Percentiles rank a stretch among this genome's conserved stretches.
phyloP scores from a whole-genome alignment of 192 early-diverging fungal genomes.

The Pilaira anomala region DNA sequence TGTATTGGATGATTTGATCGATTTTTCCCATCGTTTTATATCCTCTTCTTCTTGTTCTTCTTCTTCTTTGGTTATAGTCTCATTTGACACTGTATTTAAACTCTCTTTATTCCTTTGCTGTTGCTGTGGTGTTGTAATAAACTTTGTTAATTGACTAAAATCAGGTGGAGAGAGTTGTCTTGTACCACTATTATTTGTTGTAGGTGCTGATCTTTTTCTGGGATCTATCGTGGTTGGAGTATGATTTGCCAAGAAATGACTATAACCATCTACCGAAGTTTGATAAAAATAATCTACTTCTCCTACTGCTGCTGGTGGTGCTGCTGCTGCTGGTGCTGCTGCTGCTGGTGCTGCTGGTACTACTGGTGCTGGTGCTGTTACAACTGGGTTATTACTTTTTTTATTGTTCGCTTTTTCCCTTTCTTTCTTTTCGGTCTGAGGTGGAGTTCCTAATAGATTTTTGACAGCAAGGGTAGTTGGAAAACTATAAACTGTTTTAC shows the following conservation, averaged over 20 bases:
- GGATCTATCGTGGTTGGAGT: slow-evolving; percentile 15
- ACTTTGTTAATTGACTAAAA: not conserved
- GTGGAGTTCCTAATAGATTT: slow-evolving; percentile 10
- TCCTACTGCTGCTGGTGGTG: not conserved
- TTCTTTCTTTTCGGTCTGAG: not conserved
- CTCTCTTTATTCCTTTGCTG: not conserved
- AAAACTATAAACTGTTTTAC: slow-evolving; percentile 72
- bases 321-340: not conserved
- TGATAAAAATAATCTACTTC: slow-evolving; percentile 17
- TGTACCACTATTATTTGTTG: too few species aligned
- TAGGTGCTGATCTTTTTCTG: slow-evolving; percentile 42
- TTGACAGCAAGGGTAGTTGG: slow-evolving; percentile 32
- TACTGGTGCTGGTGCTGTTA: too few species aligned
- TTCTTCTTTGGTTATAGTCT: not conserved
- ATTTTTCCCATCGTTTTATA: slow-evolving; percentile 4
- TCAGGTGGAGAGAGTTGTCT: slow-evolving; percentile 33
- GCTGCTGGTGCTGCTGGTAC: not conserved
- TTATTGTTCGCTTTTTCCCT: too few species aligned
- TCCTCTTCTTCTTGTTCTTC: slow-evolving; percentile 11
- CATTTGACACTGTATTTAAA: not conserved
- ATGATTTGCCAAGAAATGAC: slow-evolving; percentile 1
- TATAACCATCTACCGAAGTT: slow-evolving; percentile 22
- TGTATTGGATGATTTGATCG: slow-evolving; percentile 8
- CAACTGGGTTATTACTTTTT: too few species aligned
- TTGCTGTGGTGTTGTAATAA: not conserved